A percentile compares a stretch with the other conserved stretches of the same genome.
Conservation (phyloP, 2,329 filamentous ascomycete genomes). For the Septoria petroselini region DNA sequence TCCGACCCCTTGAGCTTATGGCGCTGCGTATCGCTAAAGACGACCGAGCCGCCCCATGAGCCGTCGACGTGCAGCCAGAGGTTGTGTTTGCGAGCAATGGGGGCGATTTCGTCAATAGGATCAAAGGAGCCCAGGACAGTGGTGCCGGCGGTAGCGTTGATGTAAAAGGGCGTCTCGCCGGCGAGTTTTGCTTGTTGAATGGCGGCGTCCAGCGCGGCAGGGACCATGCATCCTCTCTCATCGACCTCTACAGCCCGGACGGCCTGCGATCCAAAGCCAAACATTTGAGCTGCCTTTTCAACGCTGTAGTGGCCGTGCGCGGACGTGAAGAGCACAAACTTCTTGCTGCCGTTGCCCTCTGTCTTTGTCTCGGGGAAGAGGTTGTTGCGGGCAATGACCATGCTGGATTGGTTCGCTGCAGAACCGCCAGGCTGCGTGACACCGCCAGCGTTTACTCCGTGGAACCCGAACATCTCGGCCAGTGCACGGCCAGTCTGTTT, state of each 20-base stretch:
- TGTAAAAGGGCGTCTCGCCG: slow-evolving; percentile 83
- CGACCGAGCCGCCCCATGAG: slow-evolving; percentile 81
- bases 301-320: slow-evolving; percentile 91
- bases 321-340: slow-evolving; percentile 83
- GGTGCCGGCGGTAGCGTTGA: slow-evolving; percentile 92
- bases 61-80: slow-evolving; percentile 94
- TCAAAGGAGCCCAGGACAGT: slow-evolving; percentile 91
- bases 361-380: slow-evolving; percentile 76
- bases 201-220: slow-evolving; percentile 60
- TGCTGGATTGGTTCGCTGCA: slow-evolving; percentile 78
- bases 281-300: slow-evolving; percentile 89
- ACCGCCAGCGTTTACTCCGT: slow-evolving; percentile 65
- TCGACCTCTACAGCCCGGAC: slow-evolving; percentile 77
- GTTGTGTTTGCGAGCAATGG: slow-evolving; percentile 66
- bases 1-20: slow-evolving; percentile 67
- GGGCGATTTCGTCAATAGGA: slow-evolving; percentile 66
- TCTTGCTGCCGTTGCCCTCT: slow-evolving; percentile 61
- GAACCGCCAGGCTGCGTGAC: slow-evolving; percentile 76
- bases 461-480: slow-evolving; percentile 73
- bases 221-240: slow-evolving; percentile 65
- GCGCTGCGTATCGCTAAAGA: slow-evolving; percentile 66
- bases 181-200: slow-evolving; percentile 60
- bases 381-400: slow-evolving; percentile 83
- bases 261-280: slow-evolving; percentile 72
- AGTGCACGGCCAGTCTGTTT: slow-evolving; percentile 73